A percentile compares a stretch with the other conserved stretches of the same genome.
These are phyloP conservation scores for Spencermartinsiella ligniputridi DNA, from an alignment of 1,139 yeast genomes.

Conservation along the genomic window DNA sequence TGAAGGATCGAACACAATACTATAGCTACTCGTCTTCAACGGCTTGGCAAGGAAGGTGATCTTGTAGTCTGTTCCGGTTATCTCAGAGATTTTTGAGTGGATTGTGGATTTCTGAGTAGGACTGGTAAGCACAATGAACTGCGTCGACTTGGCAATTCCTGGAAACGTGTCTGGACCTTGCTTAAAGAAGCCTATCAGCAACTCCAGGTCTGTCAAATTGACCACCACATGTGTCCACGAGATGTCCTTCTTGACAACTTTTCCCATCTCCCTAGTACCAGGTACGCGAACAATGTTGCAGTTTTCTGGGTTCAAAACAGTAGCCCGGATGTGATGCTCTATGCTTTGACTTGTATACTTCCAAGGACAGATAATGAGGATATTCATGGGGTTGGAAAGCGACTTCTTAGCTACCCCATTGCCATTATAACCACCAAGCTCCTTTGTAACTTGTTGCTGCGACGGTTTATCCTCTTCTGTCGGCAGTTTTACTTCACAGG, in stretches of 20 bases:
- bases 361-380: slow-evolving; percentile 31
- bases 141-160: slow-evolving; percentile 13
- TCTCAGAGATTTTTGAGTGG: slow-evolving; percentile 16
- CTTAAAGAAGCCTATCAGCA: slow-evolving; percentile 3
- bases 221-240: slow-evolving; percentile 33
- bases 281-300: slow-evolving; percentile 21
- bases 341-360: slow-evolving; percentile 29
- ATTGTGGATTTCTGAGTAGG: slow-evolving; percentile 29
- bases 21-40: slow-evolving; percentile 27
- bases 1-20: slow-evolving; percentile 29
- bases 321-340: slow-evolving; percentile 30
- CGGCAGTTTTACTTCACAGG: slow-evolving; percentile 31
- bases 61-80: neutral
- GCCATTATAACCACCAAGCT: slow-evolving; percentile 9
- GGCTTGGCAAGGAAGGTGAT: slow-evolving; percentile 28
- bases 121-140: slow-evolving; percentile 29
- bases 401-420: slow-evolving; percentile 7
- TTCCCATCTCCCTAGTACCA: slow-evolving; percentile 13
- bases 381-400: slow-evolving; percentile 16
- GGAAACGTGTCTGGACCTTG: slow-evolving; percentile 7
- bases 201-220: slow-evolving; percentile 23
- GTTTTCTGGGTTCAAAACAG: slow-evolving; percentile 27
- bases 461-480: slow-evolving; percentile 27
- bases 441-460: slow-evolving; percentile 20
- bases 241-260: slow-evolving; percentile 1